Evolutionary conservation across 805 yeast species (phyloP), one percentile per base, ranked within the genome.

Genomic region (Pichia cabralensis): DNA sequence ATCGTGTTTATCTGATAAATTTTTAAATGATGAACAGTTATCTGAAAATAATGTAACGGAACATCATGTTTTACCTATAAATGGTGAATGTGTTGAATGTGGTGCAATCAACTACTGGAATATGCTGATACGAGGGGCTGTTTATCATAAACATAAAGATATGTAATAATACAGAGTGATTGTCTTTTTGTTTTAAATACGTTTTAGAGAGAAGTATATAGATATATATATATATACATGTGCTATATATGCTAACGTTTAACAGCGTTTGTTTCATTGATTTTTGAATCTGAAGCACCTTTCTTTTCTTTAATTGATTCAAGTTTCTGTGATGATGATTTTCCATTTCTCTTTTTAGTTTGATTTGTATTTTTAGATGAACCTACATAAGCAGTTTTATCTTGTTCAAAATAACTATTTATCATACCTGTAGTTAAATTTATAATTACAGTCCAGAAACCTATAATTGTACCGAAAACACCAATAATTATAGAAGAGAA

Each of bases 401-500:
- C 34, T 6, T 39, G 16, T 16, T 40, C 25, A 15, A 42, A 19
- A 22, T 27, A 30, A 18, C 31, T 36, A 15, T 42, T 42, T n/a
- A 50, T 32, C 11, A 49, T 20, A n/a, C 44, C 48, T n/a, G 50
- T 35, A 6, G 53, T n/a, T 14, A 56, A 38, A 34, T 45, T 61
- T 32, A 55, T 39, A 12, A 65, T 6, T 8, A 61, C 53, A 11
- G 70, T 66, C 49, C 65, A 52, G 1, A 60, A 7, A 4, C 71
- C 72, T 45, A 74, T 61, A 12, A 42, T 28, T 11, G 71, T 31
- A 6, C 73, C 59, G 31, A 70, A 55, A 3, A 56, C 36, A 12
- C 63, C 40, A 13, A 72, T 53, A 28, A 68, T 53, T 13, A 60
- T 55, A 12, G 64, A 57, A 19, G 71, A 58, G 47, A 70, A 74